phyloP scores from a whole-genome alignment of 2,329 filamentous ascomycete species.

The Ophiostoma montium region DNA sequence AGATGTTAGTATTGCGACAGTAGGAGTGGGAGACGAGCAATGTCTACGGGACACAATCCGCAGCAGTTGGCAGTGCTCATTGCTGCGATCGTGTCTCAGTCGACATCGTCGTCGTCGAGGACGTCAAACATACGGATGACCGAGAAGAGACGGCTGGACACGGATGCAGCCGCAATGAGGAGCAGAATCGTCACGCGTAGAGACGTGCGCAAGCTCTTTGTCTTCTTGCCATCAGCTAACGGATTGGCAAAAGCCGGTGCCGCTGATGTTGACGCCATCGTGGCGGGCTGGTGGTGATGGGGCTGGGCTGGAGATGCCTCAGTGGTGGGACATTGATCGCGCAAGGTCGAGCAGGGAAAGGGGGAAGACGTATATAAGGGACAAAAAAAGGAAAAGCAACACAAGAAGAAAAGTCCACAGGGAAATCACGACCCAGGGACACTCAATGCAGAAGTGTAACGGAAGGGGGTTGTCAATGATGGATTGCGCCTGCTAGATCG shows the following conservation, averaged over 20 bases:
- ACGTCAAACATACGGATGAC: constrained; percentile 62
- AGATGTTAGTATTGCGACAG: background rate
- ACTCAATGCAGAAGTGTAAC: background rate
- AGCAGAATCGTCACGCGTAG: constrained; percentile 80
- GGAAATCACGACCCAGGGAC: background rate
- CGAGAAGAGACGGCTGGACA: constrained; percentile 91
- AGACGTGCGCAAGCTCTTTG: constrained; percentile 69
- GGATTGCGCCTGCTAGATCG: constrained; percentile 5
- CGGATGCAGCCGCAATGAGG: constrained; percentile 80
- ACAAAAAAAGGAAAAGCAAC: background rate
- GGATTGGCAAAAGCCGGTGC: constrained; percentile 28
- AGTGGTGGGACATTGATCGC: background rate
- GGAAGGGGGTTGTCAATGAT: constrained; percentile 1
- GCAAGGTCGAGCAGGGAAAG: background rate
- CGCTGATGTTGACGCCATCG: constrained; percentile 26
- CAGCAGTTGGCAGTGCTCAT: too few species aligned
- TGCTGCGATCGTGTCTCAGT: background rate
- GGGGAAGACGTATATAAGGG: too few species aligned
- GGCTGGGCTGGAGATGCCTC: background rate
- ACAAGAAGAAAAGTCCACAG: background rate
- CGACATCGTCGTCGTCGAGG: background rate
- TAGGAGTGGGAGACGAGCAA: background rate
- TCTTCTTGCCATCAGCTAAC: constrained; percentile 65
- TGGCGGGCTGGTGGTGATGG: constrained; percentile 16
- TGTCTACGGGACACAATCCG: background rate